Evolutionary conservation across 2,329 filamentous ascomycete species (phyloP).

Genomic region (Septoria linicola): DNA sequence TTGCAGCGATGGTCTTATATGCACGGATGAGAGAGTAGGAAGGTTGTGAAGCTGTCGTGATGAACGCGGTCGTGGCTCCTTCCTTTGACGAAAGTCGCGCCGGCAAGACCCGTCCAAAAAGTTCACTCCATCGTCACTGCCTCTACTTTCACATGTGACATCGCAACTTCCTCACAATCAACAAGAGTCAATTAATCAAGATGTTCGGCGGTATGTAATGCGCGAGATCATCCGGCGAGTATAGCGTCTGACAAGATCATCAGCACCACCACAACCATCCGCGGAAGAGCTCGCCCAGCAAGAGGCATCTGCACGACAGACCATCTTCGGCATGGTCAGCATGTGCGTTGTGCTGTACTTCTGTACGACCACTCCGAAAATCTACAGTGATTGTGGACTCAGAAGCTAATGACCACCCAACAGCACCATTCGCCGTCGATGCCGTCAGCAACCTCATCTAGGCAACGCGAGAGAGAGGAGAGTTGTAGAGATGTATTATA

Average conservation of each 20-base stretch:
- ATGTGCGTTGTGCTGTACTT: conserved; percentile 71
- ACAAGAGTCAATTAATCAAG: not conserved
- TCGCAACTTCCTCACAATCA: not conserved
- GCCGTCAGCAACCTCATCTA: conserved; percentile 52
- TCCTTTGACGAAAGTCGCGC: conserved; percentile 8
- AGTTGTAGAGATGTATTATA: conserved; percentile 19
- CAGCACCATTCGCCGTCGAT: conserved; percentile 56
- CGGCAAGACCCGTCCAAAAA: not conserved
- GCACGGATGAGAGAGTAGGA: not conserved
- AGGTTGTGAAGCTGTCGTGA: not conserved
- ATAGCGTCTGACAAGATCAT: conserved; percentile 10
- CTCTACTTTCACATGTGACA: not conserved
- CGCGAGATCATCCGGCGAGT: too few relatives aligned
- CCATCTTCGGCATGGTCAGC: conserved; percentile 65
- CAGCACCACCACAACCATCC: conserved; percentile 69
- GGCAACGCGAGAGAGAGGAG: conserved; percentile 3
- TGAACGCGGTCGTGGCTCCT: conserved; percentile 4
- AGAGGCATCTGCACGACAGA: conserved; percentile 66
- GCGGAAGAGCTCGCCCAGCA: conserved; percentile 66
- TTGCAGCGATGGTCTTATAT: not conserved
- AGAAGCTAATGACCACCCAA: conserved; percentile 29
- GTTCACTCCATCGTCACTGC: conserved; percentile 6
- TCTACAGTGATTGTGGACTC: not conserved
- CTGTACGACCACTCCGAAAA: conserved; percentile 55
- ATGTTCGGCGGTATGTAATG: conserved; percentile 7